Evolutionary conservation across 2,329 filamentous ascomycete species (phyloP).

Genomic region (Pseudopithomyces chartarum): DNA sequence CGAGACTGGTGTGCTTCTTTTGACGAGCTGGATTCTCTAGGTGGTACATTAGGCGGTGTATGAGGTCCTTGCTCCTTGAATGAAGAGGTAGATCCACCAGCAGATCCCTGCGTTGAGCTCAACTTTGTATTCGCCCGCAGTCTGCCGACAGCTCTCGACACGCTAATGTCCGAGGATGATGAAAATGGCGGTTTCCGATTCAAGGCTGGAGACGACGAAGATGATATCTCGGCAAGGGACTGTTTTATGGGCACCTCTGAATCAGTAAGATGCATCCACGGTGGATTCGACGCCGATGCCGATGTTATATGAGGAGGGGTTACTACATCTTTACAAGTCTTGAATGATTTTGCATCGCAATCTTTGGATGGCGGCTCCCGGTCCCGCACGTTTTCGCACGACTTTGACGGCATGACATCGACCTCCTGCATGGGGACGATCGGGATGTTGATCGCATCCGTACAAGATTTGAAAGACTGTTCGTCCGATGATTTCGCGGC

Average conservation of each 20-base stretch:
- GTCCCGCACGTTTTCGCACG: constrained; percentile 15
- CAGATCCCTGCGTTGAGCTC: constrained; percentile 24
- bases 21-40: constrained; percentile 37
- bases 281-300: constrained; percentile 20
- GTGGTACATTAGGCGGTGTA: constrained; percentile 29
- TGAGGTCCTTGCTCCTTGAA: constrained; percentile 24
- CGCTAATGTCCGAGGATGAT: constrained; percentile 25
- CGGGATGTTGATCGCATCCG: constrained; percentile 21
- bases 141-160: constrained; percentile 19
- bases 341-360: constrained; percentile 29
- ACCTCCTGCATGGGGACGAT: constrained; percentile 3
- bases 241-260: constrained; percentile 10
- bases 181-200: constrained; percentile 16
- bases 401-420: constrained; percentile 20
- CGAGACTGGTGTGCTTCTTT: constrained; percentile 38
- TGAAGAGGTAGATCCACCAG: constrained; percentile 28
- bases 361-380: constrained; percentile 21
- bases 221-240: constrained; percentile 17
- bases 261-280: constrained; percentile 9
- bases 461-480: constrained; percentile 42
- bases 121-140: constrained; percentile 26
- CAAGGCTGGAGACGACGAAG: constrained; percentile 18
- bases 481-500: constrained; percentile 36
- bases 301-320: constrained; percentile 27
- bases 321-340: constrained; percentile 21